Evolutionary conservation across 805 yeast species (phyloP), one percentile per base, ranked within the genome.

Genomic region (Yarrowia sp.): DNA sequence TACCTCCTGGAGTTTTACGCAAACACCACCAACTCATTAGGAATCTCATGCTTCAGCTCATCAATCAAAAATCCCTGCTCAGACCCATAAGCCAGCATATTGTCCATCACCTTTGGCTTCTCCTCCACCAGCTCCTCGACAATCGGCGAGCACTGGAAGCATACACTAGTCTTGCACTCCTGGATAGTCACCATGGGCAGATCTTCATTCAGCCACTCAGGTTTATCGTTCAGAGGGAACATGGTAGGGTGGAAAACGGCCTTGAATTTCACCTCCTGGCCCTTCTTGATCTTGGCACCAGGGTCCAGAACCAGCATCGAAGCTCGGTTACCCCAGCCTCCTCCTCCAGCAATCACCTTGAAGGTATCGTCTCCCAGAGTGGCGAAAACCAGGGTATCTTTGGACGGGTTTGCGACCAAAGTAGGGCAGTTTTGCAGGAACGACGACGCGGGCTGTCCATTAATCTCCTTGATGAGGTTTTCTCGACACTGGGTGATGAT

Each of bases 281-380:
- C 88, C n/a, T 74, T 77, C 1, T 68, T 68, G 7, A 83, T 73
- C 26, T 78, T 73, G 1, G 88, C 88, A 2, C 82, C 83, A 0
- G 91, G 88, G 38, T 89, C 89, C 12, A 89, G 75, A 0, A 86
- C 92, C n/a, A 89, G 79, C 75, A 87, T 84, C 42, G 85, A 85
- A 2, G 89, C 87, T 69, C 88, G 84, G 38, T 87, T 85, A 0
- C 91, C 90, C 92, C 92, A 89, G 2, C 88, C 87, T 2, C 91
- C 89, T 2, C 92, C 92, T 1, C 92, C 92, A 5, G 91, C 92
- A 43, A 86, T 81, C 22, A 89, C 87, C 73, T 85, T 84, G 75
- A 79, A 84, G 70, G 59, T 55, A 63, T 64, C 65, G 56, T 32
- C 55, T 67, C 70, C 52, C 12, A 58, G 56, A 32, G 68, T 70